Conservation (phyloP, 257 asterid species). For the Asclepias syriaca region DNA sequence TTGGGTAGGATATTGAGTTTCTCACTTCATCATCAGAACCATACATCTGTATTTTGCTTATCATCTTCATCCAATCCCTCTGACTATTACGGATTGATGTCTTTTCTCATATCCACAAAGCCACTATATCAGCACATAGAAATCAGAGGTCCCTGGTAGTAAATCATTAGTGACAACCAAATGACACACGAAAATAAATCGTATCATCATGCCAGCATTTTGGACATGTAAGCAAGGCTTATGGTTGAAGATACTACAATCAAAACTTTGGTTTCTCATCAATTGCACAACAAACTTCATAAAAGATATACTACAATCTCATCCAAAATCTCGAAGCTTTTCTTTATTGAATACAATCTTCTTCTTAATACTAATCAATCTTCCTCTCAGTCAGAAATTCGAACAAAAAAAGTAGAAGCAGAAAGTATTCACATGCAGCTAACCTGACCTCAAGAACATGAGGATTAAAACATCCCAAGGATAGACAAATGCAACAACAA, state of each 20-base stretch:
- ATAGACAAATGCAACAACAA: too few species aligned
- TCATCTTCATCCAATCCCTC: constrained; percentile 47
- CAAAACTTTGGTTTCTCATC: neutral
- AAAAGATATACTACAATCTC: too few species aligned
- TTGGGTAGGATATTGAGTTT: constrained; percentile 76
- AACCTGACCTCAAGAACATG: too few species aligned
- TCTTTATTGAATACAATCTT: too few species aligned
- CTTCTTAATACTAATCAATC: too few species aligned
- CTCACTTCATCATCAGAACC: constrained; percentile 71
- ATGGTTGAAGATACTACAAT: neutral
- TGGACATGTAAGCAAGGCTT: neutral
- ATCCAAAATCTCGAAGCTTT: too few species aligned
- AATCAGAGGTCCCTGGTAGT: constrained; percentile 89
- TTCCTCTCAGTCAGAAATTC: too few species aligned
- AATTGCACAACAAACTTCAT: neutral
- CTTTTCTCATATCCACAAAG: constrained; percentile 52
- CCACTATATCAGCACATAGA: constrained; percentile 94
- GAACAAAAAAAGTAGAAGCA: too few species aligned
- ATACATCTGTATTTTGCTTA: constrained; percentile 47
- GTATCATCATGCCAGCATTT: neutral
- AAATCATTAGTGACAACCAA: constrained; percentile 90
- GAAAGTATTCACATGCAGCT: too few species aligned
- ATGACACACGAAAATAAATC: constrained; percentile 38
- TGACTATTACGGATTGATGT: constrained; percentile 28
- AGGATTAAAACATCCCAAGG: too few species aligned